Conservation (phyloP, 2,329 filamentous ascomycete genomes). For the Pestalotiopsis sp. region DNA sequence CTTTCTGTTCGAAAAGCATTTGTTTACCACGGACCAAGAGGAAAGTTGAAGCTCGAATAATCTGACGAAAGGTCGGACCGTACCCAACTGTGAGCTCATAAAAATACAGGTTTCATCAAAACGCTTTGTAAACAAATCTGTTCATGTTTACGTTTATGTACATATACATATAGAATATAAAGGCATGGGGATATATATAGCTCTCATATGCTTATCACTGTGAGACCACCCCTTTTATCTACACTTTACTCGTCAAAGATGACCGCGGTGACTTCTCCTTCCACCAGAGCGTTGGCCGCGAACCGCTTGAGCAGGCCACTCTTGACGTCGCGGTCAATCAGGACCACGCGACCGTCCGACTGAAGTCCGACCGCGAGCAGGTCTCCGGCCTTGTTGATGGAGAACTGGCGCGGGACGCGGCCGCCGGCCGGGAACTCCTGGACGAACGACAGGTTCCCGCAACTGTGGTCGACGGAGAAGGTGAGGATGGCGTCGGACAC, state of each 20-base stretch:
- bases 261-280: conserved; percentile 46
- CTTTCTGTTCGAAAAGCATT: no score
- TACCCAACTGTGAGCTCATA: no score
- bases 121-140: not conserved
- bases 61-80: no score
- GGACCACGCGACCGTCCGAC: conserved; percentile 57
- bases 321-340: conserved; percentile 60
- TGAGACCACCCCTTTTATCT: not conserved
- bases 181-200: no score
- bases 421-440: conserved; percentile 67
- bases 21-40: no score
- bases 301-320: conserved; percentile 59
- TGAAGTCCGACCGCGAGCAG: conserved; percentile 69
- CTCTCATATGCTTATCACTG: not conserved
- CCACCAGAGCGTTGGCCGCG: conserved; percentile 42
- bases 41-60: no score
- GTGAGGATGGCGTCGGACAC: conserved; percentile 66
- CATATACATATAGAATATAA: not conserved
- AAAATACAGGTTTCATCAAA: no score
- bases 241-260: conserved; percentile 45
- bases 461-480: conserved; percentile 55
- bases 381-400: conserved; percentile 64
- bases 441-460: conserved; percentile 57
- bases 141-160: not conserved
- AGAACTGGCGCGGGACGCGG: conserved; percentile 66